Base-by-base conservation (phyloP, 2,329 filamentous ascomycete genomes). In the Trichoderma oligosporum region DNA sequence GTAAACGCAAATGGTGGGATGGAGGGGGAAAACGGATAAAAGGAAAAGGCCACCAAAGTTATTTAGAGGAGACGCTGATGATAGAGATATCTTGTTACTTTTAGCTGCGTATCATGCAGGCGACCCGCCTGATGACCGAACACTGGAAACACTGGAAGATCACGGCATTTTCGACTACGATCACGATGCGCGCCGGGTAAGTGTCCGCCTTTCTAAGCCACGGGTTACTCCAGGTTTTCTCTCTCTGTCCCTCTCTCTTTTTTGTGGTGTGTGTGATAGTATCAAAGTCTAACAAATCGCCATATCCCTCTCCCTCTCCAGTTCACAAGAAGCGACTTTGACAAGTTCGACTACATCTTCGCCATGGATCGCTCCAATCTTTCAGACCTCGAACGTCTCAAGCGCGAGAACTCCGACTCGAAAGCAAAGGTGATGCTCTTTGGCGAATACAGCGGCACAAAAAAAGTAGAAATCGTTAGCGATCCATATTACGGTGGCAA, bases 401-500 rank as follows among this genome's bases (percentile, higher is more conserved):
- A 83, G 62, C 75, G 78, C 59, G 77, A 82, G 63, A 82, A 81
- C 63, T 76, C 79, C n/a, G 77, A 81, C 31, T 71, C 77, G 29
- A 83, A 82, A 68, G 84, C 83, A 4, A 79, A 82, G 67, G 83
- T 96, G 53, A 86, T 89, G 79, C 74, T 97, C 47, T 97, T 94
- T 75, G 94, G 94, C 29, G 88, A 92, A 67, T 85, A 78, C 65
- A 91, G 89, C 67, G 88, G 88, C 4, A 82, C 77, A 31, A 67
- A 65, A 58, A 82, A 74, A 64, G 78, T 81, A 18, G 89, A 96
- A 75, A 81, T 89, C 46, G 85, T 97, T 7, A 77, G 82, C 58
- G 94, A 97, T 71, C 94, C 94, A 12, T 99, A 97, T 74, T 97
- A 97, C 71, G 91, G 90, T n/a, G 91, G 84, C 11, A 75, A 78